Evolutionary conservation across 2,329 filamentous ascomycete species (phyloP).

Genomic region (Dactylonectria macrodidyma): DNA sequence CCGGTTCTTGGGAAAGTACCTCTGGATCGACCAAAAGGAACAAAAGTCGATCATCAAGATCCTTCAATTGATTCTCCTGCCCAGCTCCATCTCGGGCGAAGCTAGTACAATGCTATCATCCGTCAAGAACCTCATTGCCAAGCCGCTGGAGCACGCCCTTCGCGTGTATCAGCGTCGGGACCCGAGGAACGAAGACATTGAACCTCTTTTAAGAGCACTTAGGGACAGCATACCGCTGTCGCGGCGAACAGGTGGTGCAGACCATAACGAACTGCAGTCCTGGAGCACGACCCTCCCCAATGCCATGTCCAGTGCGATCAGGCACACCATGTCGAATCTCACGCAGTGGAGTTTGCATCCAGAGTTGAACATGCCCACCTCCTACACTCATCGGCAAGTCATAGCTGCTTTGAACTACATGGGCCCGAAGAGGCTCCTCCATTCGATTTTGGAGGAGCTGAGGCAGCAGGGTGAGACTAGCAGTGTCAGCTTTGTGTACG

Average conservation of each 20-base stretch:
- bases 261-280: constrained; percentile 76
- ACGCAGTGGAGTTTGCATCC: constrained; percentile 77
- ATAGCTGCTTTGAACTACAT: constrained; percentile 73
- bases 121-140: constrained; percentile 80
- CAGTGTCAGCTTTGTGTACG: constrained; percentile 74
- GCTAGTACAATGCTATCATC: constrained; percentile 79
- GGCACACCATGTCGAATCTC: constrained; percentile 73
- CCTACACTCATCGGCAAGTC: constrained; percentile 81
- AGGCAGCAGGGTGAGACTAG: constrained; percentile 72
- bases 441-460: constrained; percentile 77
- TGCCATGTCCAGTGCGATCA: constrained; percentile 71
- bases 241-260: constrained; percentile 73
- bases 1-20: constrained; percentile 78
- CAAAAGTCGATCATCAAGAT: constrained; percentile 80
- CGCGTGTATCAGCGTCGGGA: constrained; percentile 77
- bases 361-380: constrained; percentile 70
- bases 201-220: constrained; percentile 77
- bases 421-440: constrained; percentile 73
- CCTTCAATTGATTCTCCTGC: constrained; percentile 79
- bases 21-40: constrained; percentile 77
- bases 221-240: constrained; percentile 71
- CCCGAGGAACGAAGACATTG: constrained; percentile 77
- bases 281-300: constrained; percentile 73
- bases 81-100: constrained; percentile 79
- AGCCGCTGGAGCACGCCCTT: constrained; percentile 77